Base-by-base conservation (phyloP, 1,139 yeast genomes). In the Pichia sp. region DNA sequence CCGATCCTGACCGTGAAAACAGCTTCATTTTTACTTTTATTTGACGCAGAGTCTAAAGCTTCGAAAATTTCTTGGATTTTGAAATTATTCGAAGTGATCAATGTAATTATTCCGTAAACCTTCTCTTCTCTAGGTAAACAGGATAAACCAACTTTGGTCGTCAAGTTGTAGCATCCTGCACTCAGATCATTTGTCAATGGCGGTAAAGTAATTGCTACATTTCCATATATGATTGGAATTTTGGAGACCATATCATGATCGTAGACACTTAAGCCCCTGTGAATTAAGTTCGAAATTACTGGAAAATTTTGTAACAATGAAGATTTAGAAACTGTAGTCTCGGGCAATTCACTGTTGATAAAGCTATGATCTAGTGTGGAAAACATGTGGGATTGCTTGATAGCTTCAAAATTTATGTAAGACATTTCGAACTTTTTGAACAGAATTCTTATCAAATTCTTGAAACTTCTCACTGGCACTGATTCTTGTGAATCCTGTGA, bases 1-100 rank as follows among this genome's bases (percentile, higher is more conserved):
- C 75, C 75, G 47, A 73, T 65, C 31, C 68, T 64, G 10, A 72
- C 38, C 26, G 64, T 62, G 32, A 70, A 50, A 6, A 60, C 59
- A 29, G 59, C 59, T 41, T 65, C 66, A 47, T 61, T 65, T 29
- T 51, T 54, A 11, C 56, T 49, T 38, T 52, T 58, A 42, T 59
- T 53, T 30, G 53, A 40, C 45, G 56, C 60, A 8, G 65, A 30
- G 1, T 61, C 64, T 31, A 68, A 56, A 38, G 71, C 70, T 60
- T 81, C 85, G 59, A 75, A 73, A 50, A 77, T 72, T 59, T 80
- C 78, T 56, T 79, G 70, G n/a, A 81, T 77, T 57, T 78, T 80
- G 57, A 76, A 76, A 19, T 87, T 87, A 66, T 74, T 79, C 7
- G 83, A 78, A 62, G 81, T 82, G 47, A 82, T 75, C 48, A 77